phyloP scores from a whole-genome alignment of 192 early-diverging fungal genomes.

The Chytriomyces sp. region DNA sequence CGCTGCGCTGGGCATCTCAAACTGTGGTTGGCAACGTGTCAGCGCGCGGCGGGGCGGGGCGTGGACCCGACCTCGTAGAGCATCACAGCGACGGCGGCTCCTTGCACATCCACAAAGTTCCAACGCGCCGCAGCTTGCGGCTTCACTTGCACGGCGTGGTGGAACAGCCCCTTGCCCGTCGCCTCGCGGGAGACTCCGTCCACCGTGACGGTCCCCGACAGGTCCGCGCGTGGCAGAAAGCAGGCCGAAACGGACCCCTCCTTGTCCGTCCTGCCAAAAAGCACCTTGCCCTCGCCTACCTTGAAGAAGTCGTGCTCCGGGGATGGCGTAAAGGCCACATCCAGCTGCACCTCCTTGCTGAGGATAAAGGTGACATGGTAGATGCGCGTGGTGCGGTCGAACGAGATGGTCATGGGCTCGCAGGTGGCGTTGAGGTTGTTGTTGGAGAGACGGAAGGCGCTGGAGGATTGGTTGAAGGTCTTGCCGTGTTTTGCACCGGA shows the following conservation, averaged over 20 bases:
- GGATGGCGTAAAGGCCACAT: constrained; percentile 61
- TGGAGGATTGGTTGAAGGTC: constrained; percentile 63
- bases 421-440: constrained; percentile 74
- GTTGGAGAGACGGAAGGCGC: constrained; percentile 67
- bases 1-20: constrained; percentile 77
- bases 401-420: constrained; percentile 68
- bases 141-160: constrained; percentile 82
- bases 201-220: constrained; percentile 71
- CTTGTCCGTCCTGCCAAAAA: constrained; percentile 54
- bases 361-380: constrained; percentile 50
- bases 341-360: constrained; percentile 56
- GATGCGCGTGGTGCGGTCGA: constrained; percentile 42
- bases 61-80: constrained; percentile 43
- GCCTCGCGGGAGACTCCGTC: constrained; percentile 52
- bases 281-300: constrained; percentile 75
- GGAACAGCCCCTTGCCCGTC: constrained; percentile 70
- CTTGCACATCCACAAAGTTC: constrained; percentile 82
- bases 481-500: constrained; percentile 64
- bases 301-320: constrained; percentile 72
- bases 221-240: constrained; percentile 79
- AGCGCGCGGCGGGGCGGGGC: background rate
- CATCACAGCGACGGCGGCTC: constrained; percentile 61
- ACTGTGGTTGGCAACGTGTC: constrained; percentile 43
- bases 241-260: constrained; percentile 71
- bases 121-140: constrained; percentile 83